Base-by-base conservation (phyloP, 192 early-diverging fungal species). In the Coemansia sp. region DNA sequence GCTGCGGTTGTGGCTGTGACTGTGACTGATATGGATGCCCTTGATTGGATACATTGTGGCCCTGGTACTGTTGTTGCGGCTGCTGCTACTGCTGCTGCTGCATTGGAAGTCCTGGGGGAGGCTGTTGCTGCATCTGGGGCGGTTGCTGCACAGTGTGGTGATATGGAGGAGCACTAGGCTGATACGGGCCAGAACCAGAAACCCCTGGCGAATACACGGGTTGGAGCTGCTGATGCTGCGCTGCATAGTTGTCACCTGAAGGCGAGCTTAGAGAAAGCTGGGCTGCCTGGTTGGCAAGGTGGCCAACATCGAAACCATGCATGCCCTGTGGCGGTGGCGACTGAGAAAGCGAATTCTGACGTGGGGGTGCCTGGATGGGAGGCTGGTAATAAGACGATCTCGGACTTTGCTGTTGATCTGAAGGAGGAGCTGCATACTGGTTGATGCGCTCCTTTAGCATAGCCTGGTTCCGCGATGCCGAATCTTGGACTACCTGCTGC, bases 371-470 rank as follows among this genome's bases (percentile, higher is more conserved):
- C 55, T 57, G 62, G 5, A 32, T 36, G 29, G 17, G 43, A 35
- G 32, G 23, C 15, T 66, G 53, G 14, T 56, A 20, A 10, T 57
- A 36, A 13, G 34, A 38, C 52, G 34, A 66, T 33, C 65, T 59
- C 25, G 62, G 56, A 13, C 57, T 65, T 62, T 38, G 62, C 49
- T 65, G 62, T 34, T 40, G 25, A 9, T 50, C 55, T 8, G 49
- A 36, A 35, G 63, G 49, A 10, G 76, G 68, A 3, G 54, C 60
- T 23, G 73, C 64, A 49, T 80, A 83, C 57, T 76, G 73, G 25
- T 85, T 80, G 62, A 92, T 77, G 61, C 89, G 83, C 43, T 84
- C 84, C 62, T 85, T 76, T 32, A 92, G 71, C 14, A 76, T 67
- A 7, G 73, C 73, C 59, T 91, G 89, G 36, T 87, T 85, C 11